Percentiles rank a stretch among this genome's conserved stretches.
Evolutionary conservation across 2,329 filamentous ascomycete genomes (phyloP).

Genomic region (Aspergillus sp.): DNA sequence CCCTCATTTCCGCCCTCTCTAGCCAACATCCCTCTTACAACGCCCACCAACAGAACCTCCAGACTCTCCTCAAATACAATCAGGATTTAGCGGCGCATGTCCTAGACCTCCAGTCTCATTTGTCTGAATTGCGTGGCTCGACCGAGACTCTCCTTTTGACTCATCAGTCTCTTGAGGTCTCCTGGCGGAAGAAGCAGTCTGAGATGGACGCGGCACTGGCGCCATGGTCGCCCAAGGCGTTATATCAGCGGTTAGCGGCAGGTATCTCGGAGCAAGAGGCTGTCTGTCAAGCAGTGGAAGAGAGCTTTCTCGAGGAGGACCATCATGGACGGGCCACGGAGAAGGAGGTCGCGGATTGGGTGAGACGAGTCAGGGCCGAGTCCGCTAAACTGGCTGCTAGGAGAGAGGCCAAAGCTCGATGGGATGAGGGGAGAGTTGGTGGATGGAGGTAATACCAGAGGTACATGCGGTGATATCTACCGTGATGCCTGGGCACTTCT

Average conservation of each 20-base stretch:
- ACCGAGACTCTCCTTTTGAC: constrained; percentile 79
- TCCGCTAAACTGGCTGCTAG: constrained; percentile 74
- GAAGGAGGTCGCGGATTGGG: constrained; percentile 80
- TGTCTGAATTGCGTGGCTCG: constrained; percentile 53
- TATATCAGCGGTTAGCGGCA: constrained; percentile 76
- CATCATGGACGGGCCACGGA: constrained; percentile 59
- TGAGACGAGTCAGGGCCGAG: constrained; percentile 73
- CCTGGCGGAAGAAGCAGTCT: constrained; percentile 82
- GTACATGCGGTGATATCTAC: not conserved
- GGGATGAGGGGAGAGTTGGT: constrained; percentile 93
- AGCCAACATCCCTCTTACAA: constrained; percentile 69
- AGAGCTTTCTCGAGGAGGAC: constrained; percentile 77
- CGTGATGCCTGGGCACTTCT: not conserved
- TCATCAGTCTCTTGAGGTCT: constrained; percentile 81
- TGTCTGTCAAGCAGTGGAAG: constrained; percentile 77
- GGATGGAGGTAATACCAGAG: constrained; percentile 70
- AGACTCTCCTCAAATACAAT: constrained; percentile 65
- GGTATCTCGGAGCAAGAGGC: constrained; percentile 77
- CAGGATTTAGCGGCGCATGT: constrained; percentile 57
- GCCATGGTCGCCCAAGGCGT: constrained; percentile 77
- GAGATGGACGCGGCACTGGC: constrained; percentile 83
- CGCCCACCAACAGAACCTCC: constrained; percentile 61
- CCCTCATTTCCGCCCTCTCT: constrained; percentile 70
- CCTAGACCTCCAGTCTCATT: constrained; percentile 40
- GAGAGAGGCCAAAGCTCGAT: constrained; percentile 82